Conservation (phyloP, 345 rosid species). For the Eucalyptus pumila region DNA sequence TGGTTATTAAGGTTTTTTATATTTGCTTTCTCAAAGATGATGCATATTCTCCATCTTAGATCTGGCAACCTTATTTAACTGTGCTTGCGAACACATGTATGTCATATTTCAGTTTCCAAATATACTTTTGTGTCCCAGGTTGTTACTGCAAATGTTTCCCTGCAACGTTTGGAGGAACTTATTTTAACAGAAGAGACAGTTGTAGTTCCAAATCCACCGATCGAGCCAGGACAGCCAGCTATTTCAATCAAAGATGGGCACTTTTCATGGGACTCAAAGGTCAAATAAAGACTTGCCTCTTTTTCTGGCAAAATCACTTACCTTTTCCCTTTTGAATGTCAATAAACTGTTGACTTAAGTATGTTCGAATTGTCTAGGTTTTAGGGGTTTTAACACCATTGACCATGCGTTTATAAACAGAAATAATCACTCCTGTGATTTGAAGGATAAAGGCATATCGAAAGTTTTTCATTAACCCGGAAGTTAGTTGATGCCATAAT, state of each 20-base stretch:
- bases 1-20: neutral
- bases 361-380: neutral
- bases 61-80: neutral
- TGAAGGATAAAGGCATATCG: neutral
- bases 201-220: constrained; percentile 66
- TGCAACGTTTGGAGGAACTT: constrained; percentile 83
- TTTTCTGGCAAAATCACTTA: neutral
- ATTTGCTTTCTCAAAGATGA: neutral
- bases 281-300: neutral
- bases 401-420: neutral
- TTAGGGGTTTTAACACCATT: neutral
- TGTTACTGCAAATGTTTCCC: constrained; percentile 76
- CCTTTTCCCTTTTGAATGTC: neutral
- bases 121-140: constrained; percentile 32
- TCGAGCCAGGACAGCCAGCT: constrained; percentile 61
- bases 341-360: neutral
- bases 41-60: neutral
- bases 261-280: constrained; percentile 13
- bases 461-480: neutral
- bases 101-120: neutral
- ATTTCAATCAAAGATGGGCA: constrained; percentile 67
- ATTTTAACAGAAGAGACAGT: constrained; percentile 72
- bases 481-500: neutral
- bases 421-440: too few species aligned
- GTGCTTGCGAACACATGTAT: neutral